Base-by-base conservation (phyloP, 805 yeast species). In the Pichia rugopelliculosa region DNA sequence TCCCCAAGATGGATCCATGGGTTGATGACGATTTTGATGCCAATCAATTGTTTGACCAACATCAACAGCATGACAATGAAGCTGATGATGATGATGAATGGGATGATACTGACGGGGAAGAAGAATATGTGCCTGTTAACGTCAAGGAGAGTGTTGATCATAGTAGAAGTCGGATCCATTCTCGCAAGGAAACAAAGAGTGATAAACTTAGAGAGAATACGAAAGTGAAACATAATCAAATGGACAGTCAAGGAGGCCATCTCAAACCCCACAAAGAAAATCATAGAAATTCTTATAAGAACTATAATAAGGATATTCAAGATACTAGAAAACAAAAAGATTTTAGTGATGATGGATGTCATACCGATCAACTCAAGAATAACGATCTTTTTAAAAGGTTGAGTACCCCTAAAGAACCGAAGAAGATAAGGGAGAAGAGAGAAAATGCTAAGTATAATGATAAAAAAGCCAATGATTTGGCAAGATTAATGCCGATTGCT, bases 1-100 rank as follows among this genome's bases (percentile, higher is more conserved):
- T 46, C 46, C 23, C 22, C 0, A 39, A 30, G 17, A 24, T 34
- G 22, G 47, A 39, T 9, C 9, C 24, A 49, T 65, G 69, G 69
- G 68, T 68, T 6, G 57, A 56, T 18, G 65, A 64, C 27, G 60
- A 53, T 3, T 46, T 57, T 12, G 50, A 58, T 20, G 62, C 59
- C 11, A 36, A 54, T 20, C 47, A 55, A 34, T 63, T 66, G 2
- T 33, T 41, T 7, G 37, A 51, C 21, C 60, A 60, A 46, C 64
- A 59, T 7, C 39, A 51, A 22, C 60, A 60, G 45, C 64, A 59
- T 45, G 36, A 20, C 5, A 36, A 41, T 21, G 23, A 25, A n/a
- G 20, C 42, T 39, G 36, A 33, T 30, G 42, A 47, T 36, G 38
- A 49, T 22, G 26, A 39, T n/a, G 44, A 41, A 24, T 17, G 45